Conservation (phyloP, 768 basidiomycete species). For the Trametes cubensis region DNA sequence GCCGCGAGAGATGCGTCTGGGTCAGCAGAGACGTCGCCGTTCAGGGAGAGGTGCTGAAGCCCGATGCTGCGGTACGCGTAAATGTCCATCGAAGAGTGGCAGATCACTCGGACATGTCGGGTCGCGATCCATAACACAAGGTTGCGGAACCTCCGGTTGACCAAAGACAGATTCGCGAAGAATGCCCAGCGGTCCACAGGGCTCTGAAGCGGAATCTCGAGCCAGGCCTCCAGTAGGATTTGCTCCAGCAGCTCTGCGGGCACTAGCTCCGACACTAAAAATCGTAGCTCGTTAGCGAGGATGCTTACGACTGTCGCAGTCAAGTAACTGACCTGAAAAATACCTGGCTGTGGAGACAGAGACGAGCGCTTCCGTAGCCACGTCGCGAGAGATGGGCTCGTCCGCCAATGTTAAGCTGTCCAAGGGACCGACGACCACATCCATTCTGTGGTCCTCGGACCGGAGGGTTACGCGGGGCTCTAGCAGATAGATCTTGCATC, state of each 20-base stretch:
- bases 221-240: slow-evolving; percentile 5
- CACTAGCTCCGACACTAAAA: background rate
- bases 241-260: background rate
- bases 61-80: slow-evolving; percentile 10
- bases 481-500: too few species aligned
- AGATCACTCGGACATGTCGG: slow-evolving; percentile 13
- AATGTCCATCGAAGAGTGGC: slow-evolving; percentile 13
- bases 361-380: too few species aligned
- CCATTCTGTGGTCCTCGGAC: too few species aligned
- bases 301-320: too few species aligned
- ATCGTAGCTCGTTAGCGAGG: background rate
- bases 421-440: too few species aligned
- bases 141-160: slow-evolving; percentile 1
- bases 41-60: background rate
- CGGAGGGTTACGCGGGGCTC: too few species aligned
- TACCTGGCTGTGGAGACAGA: too few species aligned
- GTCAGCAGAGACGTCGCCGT: background rate
- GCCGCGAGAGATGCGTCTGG: background rate
- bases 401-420: too few species aligned
- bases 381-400: too few species aligned
- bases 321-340: too few species aligned
- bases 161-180: slow-evolving; percentile 1
- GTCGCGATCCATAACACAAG: background rate
- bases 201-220: slow-evolving; percentile 2
- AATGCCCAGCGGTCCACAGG: slow-evolving; percentile 3